Percentiles rank a stretch among this genome's conserved stretches.
Conservation (phyloP, 805 yeast species). For the Alloascoidea africana region DNA sequence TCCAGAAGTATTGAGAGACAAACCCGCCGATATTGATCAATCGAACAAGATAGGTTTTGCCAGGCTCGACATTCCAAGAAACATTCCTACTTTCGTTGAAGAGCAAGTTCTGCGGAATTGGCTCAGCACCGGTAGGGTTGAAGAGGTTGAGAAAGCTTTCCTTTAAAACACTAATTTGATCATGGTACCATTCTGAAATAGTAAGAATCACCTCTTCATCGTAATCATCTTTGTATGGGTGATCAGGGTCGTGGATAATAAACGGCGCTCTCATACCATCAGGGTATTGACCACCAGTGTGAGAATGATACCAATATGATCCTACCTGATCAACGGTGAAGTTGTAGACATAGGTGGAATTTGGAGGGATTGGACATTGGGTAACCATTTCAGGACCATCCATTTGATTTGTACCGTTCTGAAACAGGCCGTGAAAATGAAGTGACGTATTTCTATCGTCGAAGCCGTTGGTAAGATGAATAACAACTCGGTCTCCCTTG, state of each 20-base stretch:
- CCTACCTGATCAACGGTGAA: conserved; percentile 31
- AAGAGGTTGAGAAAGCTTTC: conserved; percentile 43
- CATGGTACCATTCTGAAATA: conserved; percentile 83
- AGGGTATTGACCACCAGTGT: conserved; percentile 27
- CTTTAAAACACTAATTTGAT: conserved; percentile 32
- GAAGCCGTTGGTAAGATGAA: conserved; percentile 23
- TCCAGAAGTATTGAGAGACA: conserved; percentile 75
- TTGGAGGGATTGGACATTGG: conserved; percentile 33
- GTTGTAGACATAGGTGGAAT: conserved; percentile 23
- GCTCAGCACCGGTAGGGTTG: conserved; percentile 98
- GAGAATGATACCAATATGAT: conserved; percentile 43
- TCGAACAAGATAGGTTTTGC: conserved; percentile 71
- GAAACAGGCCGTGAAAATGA: conserved; percentile 41
- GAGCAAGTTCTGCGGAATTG: conserved; percentile 72
- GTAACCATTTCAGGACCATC: conserved; percentile 38
- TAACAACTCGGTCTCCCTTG: conserved; percentile 20
- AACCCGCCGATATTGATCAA: conserved; percentile 83
- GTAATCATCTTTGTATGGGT: conserved; percentile 44
- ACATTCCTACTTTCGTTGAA: conserved; percentile 64
- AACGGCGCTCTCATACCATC: conserved; percentile 35
- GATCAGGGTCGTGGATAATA: conserved; percentile 35
- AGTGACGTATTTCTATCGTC: conserved; percentile 22
- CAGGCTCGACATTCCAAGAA: conserved; percentile 71
- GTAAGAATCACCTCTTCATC: conserved; percentile 67
- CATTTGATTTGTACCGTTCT: conserved; percentile 27